These are phyloP conservation scores for Annulohypoxylon moriforme DNA, from an alignment of 495 filamentous ascomycete species.

Conservation along the genomic window DNA sequence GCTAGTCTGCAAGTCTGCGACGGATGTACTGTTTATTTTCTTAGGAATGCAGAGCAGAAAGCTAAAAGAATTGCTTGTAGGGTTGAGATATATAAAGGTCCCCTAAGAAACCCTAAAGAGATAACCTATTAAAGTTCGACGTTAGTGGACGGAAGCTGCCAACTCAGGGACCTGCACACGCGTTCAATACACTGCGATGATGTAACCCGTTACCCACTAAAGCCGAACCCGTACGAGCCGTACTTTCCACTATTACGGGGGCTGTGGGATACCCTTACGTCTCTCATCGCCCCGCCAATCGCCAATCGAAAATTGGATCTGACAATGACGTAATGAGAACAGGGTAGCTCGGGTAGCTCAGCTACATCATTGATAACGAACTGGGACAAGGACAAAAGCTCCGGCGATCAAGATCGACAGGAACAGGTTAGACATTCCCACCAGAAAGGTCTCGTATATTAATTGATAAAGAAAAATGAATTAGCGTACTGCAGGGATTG, in stretches of 20 bases:
- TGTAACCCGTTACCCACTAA: conserved; percentile 22
- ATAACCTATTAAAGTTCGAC: background rate
- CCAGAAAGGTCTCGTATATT: background rate
- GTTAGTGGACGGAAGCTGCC: conserved; percentile 15
- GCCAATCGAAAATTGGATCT: background rate
- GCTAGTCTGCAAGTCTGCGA: background rate
- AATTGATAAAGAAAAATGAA: background rate
- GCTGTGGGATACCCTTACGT: conserved; percentile 22
- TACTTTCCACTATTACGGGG: background rate
- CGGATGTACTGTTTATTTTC: background rate
- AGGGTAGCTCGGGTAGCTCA: conserved; percentile 9
- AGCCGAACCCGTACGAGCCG: conserved; percentile 19
- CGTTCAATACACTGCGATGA: conserved; percentile 36
- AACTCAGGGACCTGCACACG: conserved; percentile 28
- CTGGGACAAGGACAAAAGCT: conserved; percentile 4
- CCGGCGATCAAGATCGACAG: conserved; percentile 29
- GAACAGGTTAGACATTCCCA: conserved; percentile 17
- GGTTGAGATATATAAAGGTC: background rate
- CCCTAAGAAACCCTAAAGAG: background rate
- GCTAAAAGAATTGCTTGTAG: background rate
- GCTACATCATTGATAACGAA: conserved; percentile 9
- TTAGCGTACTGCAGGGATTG: background rate
- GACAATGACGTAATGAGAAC: conserved; percentile 32
- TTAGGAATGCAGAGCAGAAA: background rate
- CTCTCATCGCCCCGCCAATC: background rate